Evolutionary conservation across 768 basidiomycete genomes (phyloP).

Genomic region (button mushroom (Agaricus bisporus)): DNA sequence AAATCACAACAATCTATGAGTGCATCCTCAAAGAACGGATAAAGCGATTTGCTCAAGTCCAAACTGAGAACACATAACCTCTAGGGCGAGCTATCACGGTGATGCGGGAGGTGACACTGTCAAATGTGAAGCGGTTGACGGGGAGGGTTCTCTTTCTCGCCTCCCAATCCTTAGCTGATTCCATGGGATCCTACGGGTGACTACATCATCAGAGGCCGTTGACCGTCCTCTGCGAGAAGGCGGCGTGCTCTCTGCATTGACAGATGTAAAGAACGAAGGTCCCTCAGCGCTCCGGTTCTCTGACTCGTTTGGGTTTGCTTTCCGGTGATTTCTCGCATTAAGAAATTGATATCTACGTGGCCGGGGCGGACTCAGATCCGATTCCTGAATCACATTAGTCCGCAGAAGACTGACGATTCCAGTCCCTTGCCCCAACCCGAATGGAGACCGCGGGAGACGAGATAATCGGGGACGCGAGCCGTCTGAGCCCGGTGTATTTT

Average conservation of each 20-base stretch:
- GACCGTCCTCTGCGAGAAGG: constrained; percentile 2
- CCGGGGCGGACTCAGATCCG: constrained; percentile 19
- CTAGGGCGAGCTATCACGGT: not conserved
- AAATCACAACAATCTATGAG: not conserved
- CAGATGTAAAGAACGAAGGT: constrained; percentile 1
- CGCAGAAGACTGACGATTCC: constrained; percentile 13
- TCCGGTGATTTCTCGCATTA: not conserved
- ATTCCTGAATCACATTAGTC: constrained; percentile 27
- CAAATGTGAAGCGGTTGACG: not conserved
- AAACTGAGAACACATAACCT: too few species aligned
- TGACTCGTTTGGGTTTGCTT: not conserved
- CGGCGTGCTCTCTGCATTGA: constrained; percentile 8
- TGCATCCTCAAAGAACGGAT: not conserved
- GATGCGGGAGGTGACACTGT: not conserved
- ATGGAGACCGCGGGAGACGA: constrained; percentile 10
- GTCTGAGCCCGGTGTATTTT: not conserved
- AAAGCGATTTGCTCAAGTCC: not conserved
- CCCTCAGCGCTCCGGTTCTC: not conserved
- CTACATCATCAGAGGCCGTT: constrained; percentile 7
- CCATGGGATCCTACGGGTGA: not conserved
- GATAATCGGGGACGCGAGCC: constrained; percentile 8
- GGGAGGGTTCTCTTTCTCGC: not conserved
- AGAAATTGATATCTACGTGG: constrained; percentile 16
- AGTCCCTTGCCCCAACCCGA: constrained; percentile 8
- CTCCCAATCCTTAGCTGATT: not conserved